Evolutionary conservation across 225 moss, liverwort and hornwort genomes (phyloP), one percentile per base, ranked within the genome.

Genomic region (Polytrichum commune): DNA sequence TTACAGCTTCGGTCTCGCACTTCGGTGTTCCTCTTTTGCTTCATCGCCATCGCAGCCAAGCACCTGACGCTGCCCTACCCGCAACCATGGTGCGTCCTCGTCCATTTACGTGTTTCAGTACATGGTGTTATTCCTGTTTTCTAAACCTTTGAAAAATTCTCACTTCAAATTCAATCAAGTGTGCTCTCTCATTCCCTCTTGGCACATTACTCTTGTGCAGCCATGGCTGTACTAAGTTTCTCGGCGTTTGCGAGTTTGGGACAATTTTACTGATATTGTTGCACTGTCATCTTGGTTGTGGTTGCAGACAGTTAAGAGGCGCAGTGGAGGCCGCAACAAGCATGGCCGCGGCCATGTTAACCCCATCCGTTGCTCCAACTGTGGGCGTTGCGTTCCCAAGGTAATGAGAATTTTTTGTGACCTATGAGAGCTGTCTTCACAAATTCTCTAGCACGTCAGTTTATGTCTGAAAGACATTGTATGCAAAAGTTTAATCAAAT

Each of bases 271-370:
- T 33, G n/a, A 58, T 3, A 58, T 20, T 58, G 9, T 6, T 58
- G 6, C 24, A 24, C n/a, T 58, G 1, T 58, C n/a, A 58, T 58
- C 8, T 9, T 58, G 58, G 20, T 6, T 58, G 58, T 58, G 22
- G 7, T 8, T 58, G 32, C 80, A 86, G 94, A 95, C 92, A 32
- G 94, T 95, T 53, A 95, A 95, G 89, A 76, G 92, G 72, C 85
- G 94, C 53, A 95, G 85, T 62, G 94, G 94, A 73, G 94, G 94
- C 65, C 94, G 94, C 27, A 95, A 95, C 84, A 95, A 95, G 83
- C 94, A 95, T 80, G 94, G 94, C 53, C 94, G 94, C 24, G 94
- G 94, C 69, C 94, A 95, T 84, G 94, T 95, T 19, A 92, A 90
- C 64, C 94, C 94, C 38, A 95, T 95, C 71, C 90, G 94, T 54